A percentile compares a stretch with the other conserved stretches of the same genome.
These are phyloP conservation scores for Cercospora sp. DNA, from an alignment of 2,329 filamentous ascomycete genomes.

Conservation along the genomic window DNA sequence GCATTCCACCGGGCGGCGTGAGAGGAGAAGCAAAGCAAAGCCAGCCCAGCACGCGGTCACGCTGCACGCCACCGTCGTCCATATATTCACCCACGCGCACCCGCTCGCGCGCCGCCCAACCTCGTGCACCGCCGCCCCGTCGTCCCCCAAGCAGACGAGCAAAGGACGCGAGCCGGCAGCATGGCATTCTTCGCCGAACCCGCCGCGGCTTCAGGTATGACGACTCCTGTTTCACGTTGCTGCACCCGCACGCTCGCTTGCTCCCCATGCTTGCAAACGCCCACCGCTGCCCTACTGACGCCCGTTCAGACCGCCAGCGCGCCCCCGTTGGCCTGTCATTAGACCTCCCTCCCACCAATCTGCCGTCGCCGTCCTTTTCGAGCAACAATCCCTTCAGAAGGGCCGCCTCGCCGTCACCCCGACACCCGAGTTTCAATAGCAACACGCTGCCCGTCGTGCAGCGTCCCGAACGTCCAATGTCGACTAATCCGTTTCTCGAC, in stretches of 20 bases:
- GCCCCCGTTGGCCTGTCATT: conserved; percentile 38
- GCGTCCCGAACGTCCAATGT: conserved; percentile 57
- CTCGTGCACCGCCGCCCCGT: background rate
- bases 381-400: conserved; percentile 80
- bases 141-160: background rate
- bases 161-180: background rate
- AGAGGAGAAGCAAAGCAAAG: conserved; percentile 11
- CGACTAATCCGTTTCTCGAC: conserved; percentile 73
- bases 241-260: conserved; percentile 14
- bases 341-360: conserved; percentile 9
- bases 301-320: conserved; percentile 45
- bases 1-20: conserved; percentile 6
- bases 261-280: conserved; percentile 15
- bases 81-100: background rate
- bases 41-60: background rate
- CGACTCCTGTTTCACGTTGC: conserved; percentile 23
- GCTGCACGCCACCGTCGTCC: background rate
- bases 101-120: background rate
- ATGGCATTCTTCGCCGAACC: conserved; percentile 22
- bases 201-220: conserved; percentile 19
- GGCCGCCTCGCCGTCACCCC: conserved; percentile 52
- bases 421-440: conserved; percentile 23
- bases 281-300: conserved; percentile 23
- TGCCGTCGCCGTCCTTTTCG: conserved; percentile 58
- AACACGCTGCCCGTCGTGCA: conserved; percentile 42